Conservation (phyloP, 768 basidiomycete genomes). For the Lactarius sp. region DNA sequence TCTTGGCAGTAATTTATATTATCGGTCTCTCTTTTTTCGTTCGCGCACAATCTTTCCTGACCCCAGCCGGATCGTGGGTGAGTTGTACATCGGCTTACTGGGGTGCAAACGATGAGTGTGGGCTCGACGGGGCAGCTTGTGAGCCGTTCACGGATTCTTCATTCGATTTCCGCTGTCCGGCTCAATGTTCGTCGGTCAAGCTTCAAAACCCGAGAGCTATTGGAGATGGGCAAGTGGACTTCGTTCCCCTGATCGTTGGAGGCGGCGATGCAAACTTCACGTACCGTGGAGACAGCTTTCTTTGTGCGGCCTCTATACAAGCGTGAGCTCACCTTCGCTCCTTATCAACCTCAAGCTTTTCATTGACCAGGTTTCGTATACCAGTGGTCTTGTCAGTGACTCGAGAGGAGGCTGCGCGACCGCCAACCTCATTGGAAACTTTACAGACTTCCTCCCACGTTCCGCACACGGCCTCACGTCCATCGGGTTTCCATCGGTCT, state of each 20-base stretch:
- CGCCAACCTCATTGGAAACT: slow-evolving; percentile 64
- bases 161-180: slow-evolving; percentile 78
- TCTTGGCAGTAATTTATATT: slow-evolving; percentile 60
- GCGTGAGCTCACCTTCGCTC: slow-evolving; percentile 44
- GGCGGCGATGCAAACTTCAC: slow-evolving; percentile 69
- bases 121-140: slow-evolving; percentile 63
- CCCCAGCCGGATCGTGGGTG: slow-evolving; percentile 57
- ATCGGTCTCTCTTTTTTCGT: slow-evolving; percentile 68
- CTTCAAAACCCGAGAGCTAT: slow-evolving; percentile 72
- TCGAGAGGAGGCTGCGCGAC: slow-evolving; percentile 73
- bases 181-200: slow-evolving; percentile 57
- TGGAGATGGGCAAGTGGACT: slow-evolving; percentile 59
- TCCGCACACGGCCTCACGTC: slow-evolving; percentile 60
- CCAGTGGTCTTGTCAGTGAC: slow-evolving; percentile 60
- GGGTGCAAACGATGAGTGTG: slow-evolving; percentile 64
- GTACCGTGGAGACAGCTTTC: slow-evolving; percentile 80
- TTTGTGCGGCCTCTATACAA: slow-evolving; percentile 81
- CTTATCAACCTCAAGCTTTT: slow-evolving; percentile 1
- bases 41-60: slow-evolving; percentile 67
- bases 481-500: slow-evolving; percentile 66
- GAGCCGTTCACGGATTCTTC: slow-evolving; percentile 55
- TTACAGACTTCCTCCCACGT: slow-evolving; percentile 60
- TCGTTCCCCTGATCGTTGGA: slow-evolving; percentile 76
- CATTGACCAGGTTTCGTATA: background rate
- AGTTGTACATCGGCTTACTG: slow-evolving; percentile 70